Base-by-base conservation (phyloP, 2,329 filamentous ascomycete genomes). In the Leptodontidium sp. region DNA sequence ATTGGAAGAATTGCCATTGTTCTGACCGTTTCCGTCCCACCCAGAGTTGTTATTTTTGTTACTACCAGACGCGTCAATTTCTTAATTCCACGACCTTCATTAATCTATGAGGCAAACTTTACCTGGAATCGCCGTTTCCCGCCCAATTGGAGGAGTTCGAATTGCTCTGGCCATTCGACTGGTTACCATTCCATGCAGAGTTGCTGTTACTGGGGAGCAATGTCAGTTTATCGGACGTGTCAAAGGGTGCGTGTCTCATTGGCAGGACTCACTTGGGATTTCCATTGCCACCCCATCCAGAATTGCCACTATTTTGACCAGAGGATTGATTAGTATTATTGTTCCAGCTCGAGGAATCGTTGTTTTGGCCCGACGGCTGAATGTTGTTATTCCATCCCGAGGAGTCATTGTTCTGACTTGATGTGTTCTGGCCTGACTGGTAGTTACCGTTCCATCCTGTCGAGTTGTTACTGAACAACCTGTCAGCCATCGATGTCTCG, bases 371-470 rank as follows among this genome's bases (percentile, higher is more conserved):
- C 14, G 40, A 61, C 17, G 45, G 12, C 21, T 55, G 47, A 26
- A 49, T 49, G 40, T 65, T 65, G 24, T 57, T 47, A 12, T 26
- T 40, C 43, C 26, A 62, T 4, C 29, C 17, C 21, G 59, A 50
- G 21, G 26, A 55, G 29, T 66, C 40, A n/a, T 64, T 49, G 11
- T 61, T 55, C 47, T 69, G 61, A 17, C 38, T 32, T 26, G 58
- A 47, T 7, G 50, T 49, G 11, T 63, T 61, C 47, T 69, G 61
- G 26, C 38, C 43, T 14, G 55, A 55, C 21, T 68, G 53, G 47
- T 61, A 55, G n/a, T 53, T 55, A 49, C 26, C 43, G 21, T 58
- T 49, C 63, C 63, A 66, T 32, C 66, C 29, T 14, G 61, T 71
- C 14, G 65, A 69, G 32, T 40, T 58, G n/a, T 43, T 58, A 14